Evolutionary conservation across 768 basidiomycete genomes (phyloP).

Genomic region (Podaxis sp.): DNA sequence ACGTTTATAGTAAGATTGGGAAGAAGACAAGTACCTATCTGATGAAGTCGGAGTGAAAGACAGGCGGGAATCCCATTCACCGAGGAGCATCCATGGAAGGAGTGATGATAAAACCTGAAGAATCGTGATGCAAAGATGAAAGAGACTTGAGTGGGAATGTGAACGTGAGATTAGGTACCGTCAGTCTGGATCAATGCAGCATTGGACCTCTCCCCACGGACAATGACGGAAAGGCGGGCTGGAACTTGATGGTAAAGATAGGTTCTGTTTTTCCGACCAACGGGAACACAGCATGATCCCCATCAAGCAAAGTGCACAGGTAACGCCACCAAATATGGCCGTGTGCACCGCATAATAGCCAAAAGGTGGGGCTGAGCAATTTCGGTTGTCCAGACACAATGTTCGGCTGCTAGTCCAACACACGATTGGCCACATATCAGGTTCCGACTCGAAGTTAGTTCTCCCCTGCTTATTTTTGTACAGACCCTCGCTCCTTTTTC

Average conservation of each 20-base stretch:
- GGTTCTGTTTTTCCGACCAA: neutral
- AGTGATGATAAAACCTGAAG: too few species aligned
- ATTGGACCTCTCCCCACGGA: neutral
- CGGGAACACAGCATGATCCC: neutral
- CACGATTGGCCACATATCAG: neutral
- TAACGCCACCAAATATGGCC: neutral
- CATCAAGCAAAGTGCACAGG: neutral
- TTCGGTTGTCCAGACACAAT: neutral
- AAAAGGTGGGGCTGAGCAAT: slow-evolving; percentile 2
- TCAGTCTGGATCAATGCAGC: neutral
- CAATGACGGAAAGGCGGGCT: neutral
- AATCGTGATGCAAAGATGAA: too few species aligned
- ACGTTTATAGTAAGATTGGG: neutral
- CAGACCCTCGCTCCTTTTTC: neutral
- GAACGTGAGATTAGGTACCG: too few species aligned
- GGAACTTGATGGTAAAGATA: neutral
- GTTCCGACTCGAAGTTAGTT: slow-evolving; percentile 1
- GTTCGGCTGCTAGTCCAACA: neutral
- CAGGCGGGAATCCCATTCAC: neutral
- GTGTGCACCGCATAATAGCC: slow-evolving; percentile 1
- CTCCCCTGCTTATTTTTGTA: neutral
- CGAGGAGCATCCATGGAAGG: neutral
- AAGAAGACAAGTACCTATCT: slow-evolving; percentile 7
- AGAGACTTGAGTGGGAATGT: too few species aligned
- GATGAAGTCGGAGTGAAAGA: neutral